Percentiles rank a stretch among this genome's conserved stretches.
phyloP scores from a whole-genome alignment of 257 asterid genomes.

The Ilex asprella region DNA sequence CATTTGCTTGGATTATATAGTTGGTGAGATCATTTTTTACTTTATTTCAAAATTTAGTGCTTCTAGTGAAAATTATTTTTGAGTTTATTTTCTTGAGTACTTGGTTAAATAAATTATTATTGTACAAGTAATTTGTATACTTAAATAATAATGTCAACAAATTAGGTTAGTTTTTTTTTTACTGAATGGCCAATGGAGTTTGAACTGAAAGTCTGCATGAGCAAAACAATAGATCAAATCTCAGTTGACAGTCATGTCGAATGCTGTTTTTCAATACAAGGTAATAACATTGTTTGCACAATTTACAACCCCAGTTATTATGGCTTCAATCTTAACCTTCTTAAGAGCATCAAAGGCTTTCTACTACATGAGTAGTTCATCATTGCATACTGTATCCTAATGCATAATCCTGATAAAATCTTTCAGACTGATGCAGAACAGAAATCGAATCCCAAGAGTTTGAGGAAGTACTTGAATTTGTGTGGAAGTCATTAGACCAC shows the following conservation, averaged over 20 bases:
- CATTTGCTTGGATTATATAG: too few species aligned
- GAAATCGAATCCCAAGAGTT: constrained; percentile 52
- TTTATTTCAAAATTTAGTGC: too few species aligned
- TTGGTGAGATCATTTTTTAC: too few species aligned
- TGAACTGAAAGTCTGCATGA: too few species aligned
- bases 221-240: too few species aligned
- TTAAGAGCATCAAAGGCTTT: constrained; percentile 21
- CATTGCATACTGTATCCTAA: constrained; percentile 38
- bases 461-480: constrained; percentile 36
- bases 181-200: too few species aligned
- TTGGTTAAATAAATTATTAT: too few species aligned
- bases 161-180: too few species aligned
- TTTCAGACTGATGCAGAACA: constrained; percentile 40
- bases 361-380: constrained; percentile 6
- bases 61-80: too few species aligned
- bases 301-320: constrained; percentile 30
- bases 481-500: constrained; percentile 68
- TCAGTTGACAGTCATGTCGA: constrained; percentile 5
- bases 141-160: too few species aligned
- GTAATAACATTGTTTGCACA: constrained; percentile 35
- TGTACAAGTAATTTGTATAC: too few species aligned
- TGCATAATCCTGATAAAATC: constrained; percentile 41
- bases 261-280: constrained; percentile 14
- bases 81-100: too few species aligned
- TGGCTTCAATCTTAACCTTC: constrained; percentile 4